Evolutionary conservation across 345 rosid genomes (phyloP).

Genomic region (Zanthoxylum bungeanum): DNA sequence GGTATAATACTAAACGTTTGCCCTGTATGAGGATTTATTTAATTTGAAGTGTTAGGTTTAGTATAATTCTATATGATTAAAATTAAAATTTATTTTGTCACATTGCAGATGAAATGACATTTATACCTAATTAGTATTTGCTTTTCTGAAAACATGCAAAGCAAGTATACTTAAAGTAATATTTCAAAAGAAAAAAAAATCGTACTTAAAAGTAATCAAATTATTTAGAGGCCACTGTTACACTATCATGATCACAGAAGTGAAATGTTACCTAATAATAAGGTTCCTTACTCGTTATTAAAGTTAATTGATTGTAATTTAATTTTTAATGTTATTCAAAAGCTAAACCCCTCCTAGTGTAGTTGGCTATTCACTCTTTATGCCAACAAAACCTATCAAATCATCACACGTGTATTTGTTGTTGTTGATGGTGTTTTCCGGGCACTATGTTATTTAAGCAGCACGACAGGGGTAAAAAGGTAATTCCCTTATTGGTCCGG

Average conservation of each 20-base stretch:
- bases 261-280: background rate
- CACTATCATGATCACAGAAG: constrained; percentile 2
- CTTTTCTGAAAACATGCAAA: constrained; percentile 4
- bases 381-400: constrained; percentile 16
- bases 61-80: background rate
- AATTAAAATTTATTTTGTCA: background rate
- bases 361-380: background rate
- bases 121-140: background rate
- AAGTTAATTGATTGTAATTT: background rate
- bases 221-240: background rate
- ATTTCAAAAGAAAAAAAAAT: too few species aligned
- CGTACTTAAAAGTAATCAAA: background rate
- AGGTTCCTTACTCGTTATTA: background rate
- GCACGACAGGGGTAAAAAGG: too few species aligned
- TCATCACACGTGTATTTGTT: constrained; percentile 13
- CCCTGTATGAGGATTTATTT: background rate
- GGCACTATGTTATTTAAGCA: too few species aligned
- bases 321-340: background rate
- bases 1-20: background rate
- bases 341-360: background rate
- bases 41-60: background rate
- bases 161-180: background rate
- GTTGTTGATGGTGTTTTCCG: too few species aligned
- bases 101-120: background rate
- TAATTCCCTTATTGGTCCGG: too few species aligned